phyloP scores from a whole-genome alignment of 371 early-diverging fungal genomes.

The Zopfochytrium polystomum region DNA sequence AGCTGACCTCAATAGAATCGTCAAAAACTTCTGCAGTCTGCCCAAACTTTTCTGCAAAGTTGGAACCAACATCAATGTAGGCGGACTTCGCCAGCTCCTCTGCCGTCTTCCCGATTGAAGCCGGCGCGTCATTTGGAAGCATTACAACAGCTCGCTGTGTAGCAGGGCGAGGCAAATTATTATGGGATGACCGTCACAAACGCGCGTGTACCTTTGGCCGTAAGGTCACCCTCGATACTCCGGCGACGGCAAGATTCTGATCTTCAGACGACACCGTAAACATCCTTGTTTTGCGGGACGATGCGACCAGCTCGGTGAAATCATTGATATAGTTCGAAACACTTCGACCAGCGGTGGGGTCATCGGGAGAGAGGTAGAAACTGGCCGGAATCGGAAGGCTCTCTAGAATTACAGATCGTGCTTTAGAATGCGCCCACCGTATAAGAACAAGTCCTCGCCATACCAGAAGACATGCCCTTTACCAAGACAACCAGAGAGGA shows the following conservation, averaged over 20 bases:
- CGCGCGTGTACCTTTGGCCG: constrained; percentile 4
- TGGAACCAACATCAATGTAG: constrained; percentile 13
- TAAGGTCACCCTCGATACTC: constrained; percentile 14
- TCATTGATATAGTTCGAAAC: constrained; percentile 19
- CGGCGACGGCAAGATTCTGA: constrained; percentile 14
- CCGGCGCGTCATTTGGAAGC: constrained; percentile 15
- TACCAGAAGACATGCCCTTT: constrained; percentile 1
- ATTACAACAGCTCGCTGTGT: constrained; percentile 9
- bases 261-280: constrained; percentile 14
- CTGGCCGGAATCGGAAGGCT: constrained; percentile 14
- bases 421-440: too few relatives aligned
- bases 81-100: constrained; percentile 16
- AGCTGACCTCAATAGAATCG: constrained; percentile 1
- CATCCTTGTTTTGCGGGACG: constrained; percentile 16
- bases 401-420: constrained; percentile 6
- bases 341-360: background rate
- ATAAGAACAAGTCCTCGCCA: too few relatives aligned
- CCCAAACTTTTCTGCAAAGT: constrained; percentile 26
- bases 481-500: constrained; percentile 21
- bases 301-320: constrained; percentile 18
- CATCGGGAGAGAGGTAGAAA: constrained; percentile 3
- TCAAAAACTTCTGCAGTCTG: constrained; percentile 5
- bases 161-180: background rate
- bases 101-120: constrained; percentile 14
- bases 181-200: background rate